These are phyloP conservation scores for Plasmodium berghei DNA, from an alignment of 169 alveolate species.

Conservation along the genomic window DNA sequence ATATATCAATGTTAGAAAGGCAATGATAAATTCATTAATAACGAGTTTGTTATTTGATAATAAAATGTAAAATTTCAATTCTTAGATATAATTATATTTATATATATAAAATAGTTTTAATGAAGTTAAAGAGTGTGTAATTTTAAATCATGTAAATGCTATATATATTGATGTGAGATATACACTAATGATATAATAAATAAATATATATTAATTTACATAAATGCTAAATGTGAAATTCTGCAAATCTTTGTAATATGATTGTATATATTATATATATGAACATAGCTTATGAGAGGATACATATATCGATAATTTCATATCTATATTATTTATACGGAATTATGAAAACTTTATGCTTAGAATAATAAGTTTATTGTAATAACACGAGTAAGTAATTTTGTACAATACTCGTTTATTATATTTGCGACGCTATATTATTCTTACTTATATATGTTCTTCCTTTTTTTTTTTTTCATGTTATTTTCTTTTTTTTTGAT, in stretches of 20 bases:
- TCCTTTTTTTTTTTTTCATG: background rate
- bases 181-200: background rate
- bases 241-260: background rate
- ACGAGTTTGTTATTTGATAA: slow-evolving; percentile 17
- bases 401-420: background rate
- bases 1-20: background rate
- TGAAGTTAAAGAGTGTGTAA: background rate
- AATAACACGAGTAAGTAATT: background rate
- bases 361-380: background rate
- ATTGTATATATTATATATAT: background rate
- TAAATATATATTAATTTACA: background rate
- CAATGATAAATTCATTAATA: slow-evolving; percentile 1
- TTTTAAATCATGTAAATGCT: slow-evolving; percentile 1
- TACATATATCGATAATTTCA: background rate
- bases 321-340: background rate
- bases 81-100: slow-evolving; percentile 12
- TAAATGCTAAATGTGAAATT: background rate
- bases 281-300: background rate
- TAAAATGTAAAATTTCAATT: slow-evolving; percentile 2
- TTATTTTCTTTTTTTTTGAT: background rate
- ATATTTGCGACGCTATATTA: background rate
- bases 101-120: slow-evolving; percentile 8
- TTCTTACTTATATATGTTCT: background rate
- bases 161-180: slow-evolving; percentile 1
- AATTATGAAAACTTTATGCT: background rate